Base-by-base conservation (phyloP, 1,139 yeast species). In the Lodderomyces jiufengensis region DNA sequence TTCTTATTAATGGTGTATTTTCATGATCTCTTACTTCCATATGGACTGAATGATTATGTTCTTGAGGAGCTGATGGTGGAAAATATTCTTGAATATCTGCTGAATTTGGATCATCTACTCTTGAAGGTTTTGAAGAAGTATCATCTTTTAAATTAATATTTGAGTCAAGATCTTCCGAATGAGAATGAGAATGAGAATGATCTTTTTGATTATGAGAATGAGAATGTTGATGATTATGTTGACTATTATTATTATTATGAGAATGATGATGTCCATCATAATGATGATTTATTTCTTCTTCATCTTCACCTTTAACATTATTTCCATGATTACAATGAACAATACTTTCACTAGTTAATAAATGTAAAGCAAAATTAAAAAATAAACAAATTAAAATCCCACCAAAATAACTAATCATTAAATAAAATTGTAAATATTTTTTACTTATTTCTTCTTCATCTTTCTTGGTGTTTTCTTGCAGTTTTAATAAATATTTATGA, bases 251-350 rank as follows among this genome's bases (percentile, higher is more conserved):
- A 23, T 20, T 27, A 21, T 15, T 27, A 40, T 46, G 47, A 13
- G 33, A 38, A 31, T 51, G 50, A 10, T 22, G 24, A 24, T 47
- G 46, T 14, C 37, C 46, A 34, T 43, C 41, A 21, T 40, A 40
- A 9, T 30, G 21, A 10, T 27, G 31, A 23, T 39, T 41, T 18
- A 41, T 45, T 15, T 42, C 34, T 6, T 32, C 33, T 9, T 35
- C 16, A 3, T 33, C 43, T 2, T 35, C 44, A 30, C 39, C 61
- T 12, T 31, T 31, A 6, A 32, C 27, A 9, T 27, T 18, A 7
- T 59, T 62, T 15, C 62, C 65, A 49, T 88, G 96, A 12, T 78
- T 81, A 57, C 97, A 88, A 52, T 88, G 96, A 0, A 90, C 86
- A 21, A 90, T 76, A 22, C 94, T 81, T 51, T 85, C 86, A 40